Evolutionary conservation across 169 alveolate genomes (phyloP).

Genomic region (Cryptosporidium xiaoi): DNA sequence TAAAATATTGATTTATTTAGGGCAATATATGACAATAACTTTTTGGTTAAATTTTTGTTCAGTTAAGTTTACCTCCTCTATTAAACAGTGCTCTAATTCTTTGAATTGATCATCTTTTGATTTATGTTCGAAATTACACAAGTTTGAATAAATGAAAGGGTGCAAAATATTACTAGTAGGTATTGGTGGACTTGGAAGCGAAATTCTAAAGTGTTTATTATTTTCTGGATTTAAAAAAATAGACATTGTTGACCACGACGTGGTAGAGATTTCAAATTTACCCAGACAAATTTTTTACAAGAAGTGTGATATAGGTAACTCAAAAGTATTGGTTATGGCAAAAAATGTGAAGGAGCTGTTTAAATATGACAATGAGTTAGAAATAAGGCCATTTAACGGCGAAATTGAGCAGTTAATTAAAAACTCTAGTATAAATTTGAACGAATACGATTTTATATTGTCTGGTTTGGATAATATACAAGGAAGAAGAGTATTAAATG

Average conservation of each 20-base stretch:
- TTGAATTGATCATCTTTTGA: no score
- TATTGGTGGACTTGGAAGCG: constrained; percentile 69
- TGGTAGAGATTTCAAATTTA: constrained; percentile 44
- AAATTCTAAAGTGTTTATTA: constrained; percentile 27
- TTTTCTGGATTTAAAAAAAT: constrained; percentile 47
- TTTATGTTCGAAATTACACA: no score
- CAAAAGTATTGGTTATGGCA: constrained; percentile 44
- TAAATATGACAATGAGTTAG: constrained; percentile 15
- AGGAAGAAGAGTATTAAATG: constrained; percentile 50
- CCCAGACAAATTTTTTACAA: constrained; percentile 39
- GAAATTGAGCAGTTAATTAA: constrained; percentile 10
- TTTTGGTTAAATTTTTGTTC: no score
- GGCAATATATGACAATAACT: no score
- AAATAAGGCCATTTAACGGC: constrained; percentile 18
- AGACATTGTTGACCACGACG: constrained; percentile 50
- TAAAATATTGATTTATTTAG: no score
- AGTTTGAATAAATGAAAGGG: background rate
- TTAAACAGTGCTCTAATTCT: no score
- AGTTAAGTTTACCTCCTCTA: no score
- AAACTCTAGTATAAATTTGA: background rate
- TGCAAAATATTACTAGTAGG: constrained; percentile 53
- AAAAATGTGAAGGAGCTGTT: background rate
- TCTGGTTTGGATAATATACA: constrained; percentile 53
- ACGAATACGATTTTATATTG: constrained; percentile 9
- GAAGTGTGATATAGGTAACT: constrained; percentile 40